Evolutionary conservation across 2,329 filamentous ascomycete genomes (phyloP).

Genomic region (Cytospora mali): DNA sequence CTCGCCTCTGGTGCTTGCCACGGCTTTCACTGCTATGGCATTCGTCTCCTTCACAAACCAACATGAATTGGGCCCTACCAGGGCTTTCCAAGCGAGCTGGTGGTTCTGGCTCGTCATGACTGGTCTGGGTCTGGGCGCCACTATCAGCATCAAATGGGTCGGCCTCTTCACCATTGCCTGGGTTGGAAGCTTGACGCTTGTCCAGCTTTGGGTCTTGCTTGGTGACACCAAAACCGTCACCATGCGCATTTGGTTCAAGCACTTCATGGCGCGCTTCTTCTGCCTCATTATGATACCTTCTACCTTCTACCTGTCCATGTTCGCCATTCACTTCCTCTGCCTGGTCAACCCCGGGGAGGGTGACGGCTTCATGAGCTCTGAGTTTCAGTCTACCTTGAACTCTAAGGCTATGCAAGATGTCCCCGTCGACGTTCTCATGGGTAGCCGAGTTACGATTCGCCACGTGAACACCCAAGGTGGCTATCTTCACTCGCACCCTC

Average conservation of each 20-base stretch:
- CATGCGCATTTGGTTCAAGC: constrained; percentile 85
- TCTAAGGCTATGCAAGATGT: constrained; percentile 96
- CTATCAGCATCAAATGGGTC: constrained; percentile 97
- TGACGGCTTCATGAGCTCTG: constrained; percentile 99
- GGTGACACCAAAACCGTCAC: constrained; percentile 87
- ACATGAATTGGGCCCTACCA: constrained; percentile 86
- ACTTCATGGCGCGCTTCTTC: constrained; percentile 88
- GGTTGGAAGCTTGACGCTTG: constrained; percentile 86
- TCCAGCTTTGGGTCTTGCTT: constrained; percentile 94
- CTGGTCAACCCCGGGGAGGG: constrained; percentile 94
- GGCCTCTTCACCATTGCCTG: constrained; percentile 98
- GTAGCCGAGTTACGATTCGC: constrained; percentile 81
- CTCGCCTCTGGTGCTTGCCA: constrained; percentile 90
- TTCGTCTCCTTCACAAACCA: constrained; percentile 96
- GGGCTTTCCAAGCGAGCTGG: constrained; percentile 88
- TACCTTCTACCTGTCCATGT: constrained; percentile 95
- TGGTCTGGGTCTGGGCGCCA: constrained; percentile 85
- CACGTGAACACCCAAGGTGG: constrained; percentile 98
- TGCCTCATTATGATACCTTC: constrained; percentile 88
- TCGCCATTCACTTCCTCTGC: constrained; percentile 93
- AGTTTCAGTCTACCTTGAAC: constrained; percentile 97
- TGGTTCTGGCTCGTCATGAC: constrained; percentile 96
- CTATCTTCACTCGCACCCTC: constrained; percentile 92
- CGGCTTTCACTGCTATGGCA: constrained; percentile 84
- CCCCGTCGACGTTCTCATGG: constrained; percentile 86